A percentile compares a stretch with the other conserved stretches of the same genome.
phyloP scores from a whole-genome alignment of 257 asterid genomes.

The Eucommia ulmoides region DNA sequence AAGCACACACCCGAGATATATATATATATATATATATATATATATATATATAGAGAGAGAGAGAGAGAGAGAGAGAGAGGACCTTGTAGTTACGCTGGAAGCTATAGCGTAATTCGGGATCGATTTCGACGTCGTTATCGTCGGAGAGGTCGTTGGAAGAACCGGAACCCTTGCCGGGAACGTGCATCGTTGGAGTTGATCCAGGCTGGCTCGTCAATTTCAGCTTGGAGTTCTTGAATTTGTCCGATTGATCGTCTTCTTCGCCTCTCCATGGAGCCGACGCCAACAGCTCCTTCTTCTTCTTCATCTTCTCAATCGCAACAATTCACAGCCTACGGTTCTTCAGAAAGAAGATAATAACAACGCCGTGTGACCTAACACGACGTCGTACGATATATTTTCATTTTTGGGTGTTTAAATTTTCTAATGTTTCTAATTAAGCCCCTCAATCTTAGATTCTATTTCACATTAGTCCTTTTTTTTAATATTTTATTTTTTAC shows the following conservation, averaged over 20 bases:
- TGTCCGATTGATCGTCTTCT: slow-evolving; percentile 33
- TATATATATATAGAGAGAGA: not conserved
- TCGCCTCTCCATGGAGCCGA: slow-evolving; percentile 96
- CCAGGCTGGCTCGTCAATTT: slow-evolving; percentile 82
- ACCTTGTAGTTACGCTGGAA: slow-evolving; percentile 97
- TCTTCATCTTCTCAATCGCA: slow-evolving; percentile 34
- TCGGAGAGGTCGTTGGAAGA: slow-evolving; percentile 27
- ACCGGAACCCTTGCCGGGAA: slow-evolving; percentile 51
- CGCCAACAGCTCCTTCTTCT: slow-evolving; percentile 77
- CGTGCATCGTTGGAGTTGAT: slow-evolving; percentile 69
- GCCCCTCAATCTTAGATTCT: no score
- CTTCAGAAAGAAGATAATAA: no score
- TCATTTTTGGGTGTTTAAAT: no score
- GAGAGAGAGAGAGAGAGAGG: not conserved
- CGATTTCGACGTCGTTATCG: slow-evolving; percentile 45
- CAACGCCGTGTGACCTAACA: no score
- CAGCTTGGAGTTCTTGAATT: slow-evolving; percentile 68
- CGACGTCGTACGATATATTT: no score
- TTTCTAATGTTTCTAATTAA: no score
- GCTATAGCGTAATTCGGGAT: slow-evolving; percentile 84
- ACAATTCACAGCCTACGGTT: no score
- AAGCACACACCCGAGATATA: no score
- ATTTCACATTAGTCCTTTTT: no score
- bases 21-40: no score
- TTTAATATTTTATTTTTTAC: no score